Evolutionary conservation across 768 basidiomycete genomes (phyloP).

Genomic region (Pisolithus orientalis): DNA sequence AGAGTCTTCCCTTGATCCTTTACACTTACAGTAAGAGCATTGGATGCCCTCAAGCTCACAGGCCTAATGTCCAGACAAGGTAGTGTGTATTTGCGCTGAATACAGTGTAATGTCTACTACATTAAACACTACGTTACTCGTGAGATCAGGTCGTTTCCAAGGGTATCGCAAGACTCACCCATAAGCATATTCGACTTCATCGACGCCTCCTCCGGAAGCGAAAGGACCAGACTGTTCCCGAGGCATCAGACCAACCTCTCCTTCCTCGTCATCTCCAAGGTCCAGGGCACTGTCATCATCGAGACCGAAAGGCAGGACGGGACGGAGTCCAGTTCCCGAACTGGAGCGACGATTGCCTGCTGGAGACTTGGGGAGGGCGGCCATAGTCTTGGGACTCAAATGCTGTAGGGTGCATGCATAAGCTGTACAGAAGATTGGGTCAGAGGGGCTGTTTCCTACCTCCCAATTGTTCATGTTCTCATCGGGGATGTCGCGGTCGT

Average conservation of each 20-base stretch:
- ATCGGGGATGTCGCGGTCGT: conserved; percentile 57
- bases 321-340: conserved; percentile 78
- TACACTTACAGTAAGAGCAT: neutral
- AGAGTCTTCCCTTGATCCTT: neutral
- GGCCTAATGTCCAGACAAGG: neutral
- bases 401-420: conserved; percentile 45
- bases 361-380: conserved; percentile 87
- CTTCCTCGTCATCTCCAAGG: conserved; percentile 64
- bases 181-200: conserved; percentile 86
- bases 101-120: neutral
- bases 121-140: conserved; percentile 16
- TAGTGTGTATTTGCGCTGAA: neutral
- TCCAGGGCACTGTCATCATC: conserved; percentile 73
- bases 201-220: conserved; percentile 74
- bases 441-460: conserved; percentile 41
- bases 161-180: conserved; percentile 44
- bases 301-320: conserved; percentile 70
- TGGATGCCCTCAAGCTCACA: neutral
- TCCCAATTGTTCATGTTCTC: conserved; percentile 96
- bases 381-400: conserved; percentile 95
- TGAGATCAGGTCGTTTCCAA: conserved; percentile 6
- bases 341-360: conserved; percentile 77
- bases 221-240: conserved; percentile 70
- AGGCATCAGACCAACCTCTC: conserved; percentile 69
- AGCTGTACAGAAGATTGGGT: neutral